Base-by-base conservation (phyloP, 179 eudicot species). In the Monotropa hypopitys region DNA sequence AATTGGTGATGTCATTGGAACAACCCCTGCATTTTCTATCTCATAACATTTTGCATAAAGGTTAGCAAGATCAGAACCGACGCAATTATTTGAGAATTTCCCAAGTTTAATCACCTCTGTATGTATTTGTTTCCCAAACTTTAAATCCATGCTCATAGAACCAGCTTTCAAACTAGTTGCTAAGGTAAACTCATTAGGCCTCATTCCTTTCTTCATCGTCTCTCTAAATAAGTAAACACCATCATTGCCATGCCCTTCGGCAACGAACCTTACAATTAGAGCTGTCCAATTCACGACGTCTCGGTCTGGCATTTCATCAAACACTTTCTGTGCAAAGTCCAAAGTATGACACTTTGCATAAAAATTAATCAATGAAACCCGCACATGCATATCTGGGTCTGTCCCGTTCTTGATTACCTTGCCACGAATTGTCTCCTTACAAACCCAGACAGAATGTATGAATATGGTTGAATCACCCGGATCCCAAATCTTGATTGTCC, bases 1-100 rank as follows among this genome's bases (percentile, higher is more conserved):
- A 16, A 16, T 33, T 15, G 26, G 16, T 66, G 42, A 35, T 30
- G 70, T 18, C 68, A 62, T 30, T 30, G 68, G 63, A 57, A 57
- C 32, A 57, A 15, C 32, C 23, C 66, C 82, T 0, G 98, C 97
- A 79, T 79, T 86, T 26, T 88, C 87, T 74, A 91, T 73, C 49
- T 79, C 84, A 40, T 97, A 89, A 26, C 91, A 87, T 85, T 93
- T 91, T 32, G 97, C 90, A 81, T 91, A 93, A 50, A 91, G 89
- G 81, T 89, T 90, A 84, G 90, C 89, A 59, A 93, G 81, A 40
- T 91, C 87, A 46, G 97, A 91, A 78, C 92, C 97, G 35, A 91
- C 84, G 47, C 75, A 85, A 40, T 78, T 71, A 83, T 87, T 86
- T 1, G 72, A 70, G 53, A 81, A 72, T 0, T 20, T 20, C 32